phyloP scores from a whole-genome alignment of 305 asterid species.

The Fraxinus velutina region DNA sequence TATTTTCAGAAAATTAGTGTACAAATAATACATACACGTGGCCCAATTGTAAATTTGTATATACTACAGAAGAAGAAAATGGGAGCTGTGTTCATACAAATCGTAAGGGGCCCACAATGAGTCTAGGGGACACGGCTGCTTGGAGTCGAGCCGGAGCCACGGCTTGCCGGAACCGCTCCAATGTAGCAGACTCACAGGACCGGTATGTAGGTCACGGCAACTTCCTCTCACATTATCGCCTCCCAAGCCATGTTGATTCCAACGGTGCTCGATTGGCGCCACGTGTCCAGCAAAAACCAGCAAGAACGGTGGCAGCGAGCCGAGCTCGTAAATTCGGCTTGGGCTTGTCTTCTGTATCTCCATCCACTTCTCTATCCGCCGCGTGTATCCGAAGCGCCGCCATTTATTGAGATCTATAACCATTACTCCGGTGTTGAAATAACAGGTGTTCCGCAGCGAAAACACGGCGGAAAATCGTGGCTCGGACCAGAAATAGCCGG shows the following conservation, averaged over 20 bases:
- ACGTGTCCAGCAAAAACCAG: constrained; percentile 32
- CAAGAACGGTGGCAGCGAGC: constrained; percentile 34
- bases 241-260: constrained; percentile 40
- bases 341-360: constrained; percentile 30
- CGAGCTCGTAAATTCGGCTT: constrained; percentile 33
- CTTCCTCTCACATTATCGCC: constrained; percentile 36
- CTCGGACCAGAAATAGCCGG: constrained; percentile 33
- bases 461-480: constrained; percentile 21
- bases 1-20: not conserved
- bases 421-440: constrained; percentile 39
- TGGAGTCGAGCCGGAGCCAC: constrained; percentile 30
- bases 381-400: constrained; percentile 32
- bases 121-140: constrained; percentile 29
- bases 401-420: constrained; percentile 31
- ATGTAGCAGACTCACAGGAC: constrained; percentile 35
- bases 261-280: constrained; percentile 29
- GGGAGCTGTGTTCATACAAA: constrained; percentile 12
- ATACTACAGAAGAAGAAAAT: not conserved
- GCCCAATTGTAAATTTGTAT: not conserved
- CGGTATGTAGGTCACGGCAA: constrained; percentile 31
- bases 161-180: constrained; percentile 42
- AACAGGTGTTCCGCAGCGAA: constrained; percentile 31
- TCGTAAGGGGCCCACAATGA: constrained; percentile 33
- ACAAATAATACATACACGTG: not conserved
- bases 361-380: constrained; percentile 36